Base-by-base conservation (phyloP, 257 asterid genomes). In the Thymus quinquecostatus region DNA sequence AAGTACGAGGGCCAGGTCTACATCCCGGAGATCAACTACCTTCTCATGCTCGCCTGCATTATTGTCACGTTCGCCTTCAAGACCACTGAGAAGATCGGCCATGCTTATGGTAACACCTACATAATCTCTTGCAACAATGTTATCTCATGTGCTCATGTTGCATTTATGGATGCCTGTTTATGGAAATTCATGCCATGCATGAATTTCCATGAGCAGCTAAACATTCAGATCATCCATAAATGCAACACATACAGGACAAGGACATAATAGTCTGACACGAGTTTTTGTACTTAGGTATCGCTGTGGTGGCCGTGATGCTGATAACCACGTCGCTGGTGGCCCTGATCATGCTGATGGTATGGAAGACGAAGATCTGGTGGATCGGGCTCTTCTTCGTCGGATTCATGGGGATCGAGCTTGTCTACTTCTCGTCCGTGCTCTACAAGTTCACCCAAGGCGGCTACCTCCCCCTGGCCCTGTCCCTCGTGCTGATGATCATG, bases 1-100 rank as follows among this genome's bases (percentile, higher is more conserved):
- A 86, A 90, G 63, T 74, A 85, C 36, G 90, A 81, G 13, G 97
- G 97, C 0, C 97, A 90, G 47, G 96, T 90, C 8, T 90, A 90
- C 55, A 90, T 90, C 59, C 96, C 96, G 0, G 93, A 88, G 73
- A 34, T 90, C 68, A 90, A 90, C 82, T 88, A 76, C 83, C 3
- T 86, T 49, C 91, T 90, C 77, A 88, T 90, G 96, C 11, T 81
- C 21, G 96, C 96, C 9, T 90, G 96, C 47, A 71, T 90, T 30
- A 1, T 85, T 0, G 90, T 90, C 0, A 84, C 89, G 2, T 71
- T 51, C 27, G 79, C 79, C 33, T 90, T 90, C 81, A 84, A 69
- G 56, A 76, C 92, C 29, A 88, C 96, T 0, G 85, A 75, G 3
- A 84, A 84, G 45, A 79, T 90, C 3, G 94, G 97, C 11, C 33